Conservation (phyloP, 176 grass and related monocot species). For the Oryza officinalis region DNA sequence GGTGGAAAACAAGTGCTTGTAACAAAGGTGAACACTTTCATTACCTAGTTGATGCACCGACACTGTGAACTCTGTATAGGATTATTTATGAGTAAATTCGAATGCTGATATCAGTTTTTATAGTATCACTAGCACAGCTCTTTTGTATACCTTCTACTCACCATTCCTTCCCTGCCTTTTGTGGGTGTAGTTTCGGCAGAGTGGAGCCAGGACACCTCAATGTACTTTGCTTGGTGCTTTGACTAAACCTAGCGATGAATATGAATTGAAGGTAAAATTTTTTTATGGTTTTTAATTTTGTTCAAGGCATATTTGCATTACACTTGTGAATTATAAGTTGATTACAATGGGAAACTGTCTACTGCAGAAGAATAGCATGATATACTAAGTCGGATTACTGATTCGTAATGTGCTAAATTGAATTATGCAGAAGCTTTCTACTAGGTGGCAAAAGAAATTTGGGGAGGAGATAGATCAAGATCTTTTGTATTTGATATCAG, state of each 20-base stretch:
- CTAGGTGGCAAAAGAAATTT: constrained; percentile 91
- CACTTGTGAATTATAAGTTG: not conserved
- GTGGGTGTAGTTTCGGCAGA: constrained; percentile 70
- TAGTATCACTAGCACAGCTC: not conserved
- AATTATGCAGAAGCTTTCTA: constrained; percentile 69
- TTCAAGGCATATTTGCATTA: constrained; percentile 10
- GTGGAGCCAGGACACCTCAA: constrained; percentile 80
- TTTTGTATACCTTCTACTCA: constrained; percentile 20
- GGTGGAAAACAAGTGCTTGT: not conserved
- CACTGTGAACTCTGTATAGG: not conserved
- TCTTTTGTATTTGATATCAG: constrained; percentile 75
- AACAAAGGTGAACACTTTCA: not conserved
- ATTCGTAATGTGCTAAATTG: constrained; percentile 25
- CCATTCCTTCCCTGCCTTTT: constrained; percentile 17
- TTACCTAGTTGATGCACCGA: not conserved
- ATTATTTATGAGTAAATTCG: not conserved
- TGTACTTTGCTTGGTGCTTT: constrained; percentile 81
- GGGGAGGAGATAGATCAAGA: constrained; percentile 73
- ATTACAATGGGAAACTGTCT: not conserved
- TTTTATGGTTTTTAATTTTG: constrained; percentile 9
- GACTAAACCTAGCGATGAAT: constrained; percentile 63
- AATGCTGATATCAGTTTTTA: not conserved
- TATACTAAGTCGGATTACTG: not conserved
- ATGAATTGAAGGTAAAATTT: constrained; percentile 64
- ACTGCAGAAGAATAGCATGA: not conserved